Evolutionary conservation across 805 yeast species (phyloP), one percentile per base, ranked within the genome.

Genomic region (Ascoidea tarda): DNA sequence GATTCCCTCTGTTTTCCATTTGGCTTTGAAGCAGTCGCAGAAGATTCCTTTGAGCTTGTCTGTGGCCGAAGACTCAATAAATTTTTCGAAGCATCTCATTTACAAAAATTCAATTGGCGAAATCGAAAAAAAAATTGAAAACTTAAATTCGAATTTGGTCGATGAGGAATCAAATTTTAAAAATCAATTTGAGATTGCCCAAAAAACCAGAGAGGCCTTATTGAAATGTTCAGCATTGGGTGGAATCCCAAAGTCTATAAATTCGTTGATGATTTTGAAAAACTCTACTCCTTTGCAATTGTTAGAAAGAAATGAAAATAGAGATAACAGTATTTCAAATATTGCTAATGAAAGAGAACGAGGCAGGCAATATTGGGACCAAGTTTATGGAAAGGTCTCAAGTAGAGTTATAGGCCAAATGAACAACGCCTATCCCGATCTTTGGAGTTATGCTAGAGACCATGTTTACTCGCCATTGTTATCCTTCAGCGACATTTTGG

Each of bases 161-260:
- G 47, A 47, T 28, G 44, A 44, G 16, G 33, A 50, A 16, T 47
- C 52, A 21, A 33, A 54, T 44, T 6, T 48, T 42, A 32, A 46
- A 16, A 46, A 44, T 16, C 69, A 60, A 48, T 56, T 51, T 57
- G 56, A 53, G 47, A 55, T 75, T 5, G 72, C 90, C 0, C 70
- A 71, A 46, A 77, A 83, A 58, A 69, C 84, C 51, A 71, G 95
- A 55, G 97, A 90, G 60, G 81, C 89, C 6, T 68, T 90, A 2
- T 68, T 90, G 60, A 90, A 89, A 62, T 73, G 87, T 4, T 75
- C 84, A 0, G 95, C 96, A 0, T 68, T 90, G 49, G 78, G 81
- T 14, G 97, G 97, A 0, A 71, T 89, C 12, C 97, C 97, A 1
- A 82, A 82, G 59, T 78, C 89, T 1, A 90, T 90, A 64, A 90